Evolutionary conservation across 2,329 filamentous ascomycete genomes (phyloP), one percentile per base, ranked within the genome.

Genomic region (Microcyclospora pomicola): DNA sequence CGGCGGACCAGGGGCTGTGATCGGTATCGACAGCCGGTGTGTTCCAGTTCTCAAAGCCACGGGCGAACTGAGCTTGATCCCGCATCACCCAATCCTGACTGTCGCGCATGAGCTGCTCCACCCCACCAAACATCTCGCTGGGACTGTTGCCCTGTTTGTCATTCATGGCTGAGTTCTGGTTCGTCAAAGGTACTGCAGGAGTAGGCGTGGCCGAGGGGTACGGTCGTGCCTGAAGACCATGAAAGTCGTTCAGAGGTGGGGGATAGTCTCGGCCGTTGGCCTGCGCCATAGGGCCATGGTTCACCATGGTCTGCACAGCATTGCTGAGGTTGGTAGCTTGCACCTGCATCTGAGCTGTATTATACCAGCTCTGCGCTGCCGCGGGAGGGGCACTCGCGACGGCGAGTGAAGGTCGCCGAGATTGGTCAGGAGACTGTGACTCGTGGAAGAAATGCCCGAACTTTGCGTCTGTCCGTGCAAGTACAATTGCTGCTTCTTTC

Each of bases 391-490:
- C 27, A 31, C 32, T 36, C 33, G 41, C 40, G 27, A 30, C 16
- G 7, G 24, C 11, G 7, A 14, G 28, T 31, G 15, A 24, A 6
- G 28, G 42, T 15, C 2, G 11, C 19, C 11, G 37, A 19, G 19
- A 13, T 31, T n/a, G 30, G 16, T 27, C 27, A 9, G 42, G 74
- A 2, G 75, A 77, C 2, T 71, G 68, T 6, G 76, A 68, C 37
- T 78, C 75, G 69, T 37, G 72, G 2, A 41, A 27, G 71, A 80
- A 86, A 2, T 71, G 72, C 1, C 84, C 85, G 59, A 82, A 94
- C 60, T 80, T 88, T 33, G 74, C 68, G 52, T 92, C 83, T 2
- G 84, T 81, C 28, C 85, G 74, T 35, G 76, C 68, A n/a, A 96
- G 71, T 2, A 92, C 76, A 2, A 71, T 63, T 0, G 73, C 69